Base-by-base conservation (phyloP, 2,329 filamentous ascomycete species). In the Aspergillus quadrilineatus region DNA sequence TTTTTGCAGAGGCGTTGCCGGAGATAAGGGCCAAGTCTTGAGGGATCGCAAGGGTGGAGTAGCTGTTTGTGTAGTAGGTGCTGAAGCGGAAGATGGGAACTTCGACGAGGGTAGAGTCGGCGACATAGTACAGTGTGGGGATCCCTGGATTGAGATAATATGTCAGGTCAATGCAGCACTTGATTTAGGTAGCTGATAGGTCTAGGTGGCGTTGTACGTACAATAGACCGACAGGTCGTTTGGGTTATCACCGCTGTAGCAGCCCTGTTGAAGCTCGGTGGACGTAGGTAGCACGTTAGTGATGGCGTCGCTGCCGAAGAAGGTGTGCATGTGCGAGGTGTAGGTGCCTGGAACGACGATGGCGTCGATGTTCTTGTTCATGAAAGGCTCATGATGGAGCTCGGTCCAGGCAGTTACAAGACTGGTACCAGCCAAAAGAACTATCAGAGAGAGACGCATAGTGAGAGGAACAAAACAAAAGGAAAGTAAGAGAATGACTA, bases 351-450 rank as follows among this genome's bases (percentile, higher is more conserved):
- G 62, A 2, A 56, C 26, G 1, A 64, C 55, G 17, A 64, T 55
- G 2, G 60, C 50, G 29, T 64, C 62, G n/a, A 64, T 61, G 50
- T 64, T 64, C 34, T 64, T 64, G 42, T 46, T 45, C 62, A 64
- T 64, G 46, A 63, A 37, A 8, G 34, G 34, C 10, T 9, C 34
- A 37, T 37, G 34, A 12, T 12, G 15, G 1, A 37, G 34, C 34
- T 37, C 34, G 34, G 34, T 37, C 43, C 43, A 45, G 43, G 43
- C 43, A 14, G 43, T 12, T 6, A 26, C 43, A 4, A 45, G 43
- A 28, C 43, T 29, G 43, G 43, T 26, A 14, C 43, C 43, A 29
- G 43, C 43, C 43, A 45, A 12, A 6, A 45, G 17, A 17, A 17
- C 17, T 45, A 12, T 22, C 10, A 45, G n/a, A 4, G 26, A 49